phyloP scores from a whole-genome alignment of 495 filamentous ascomycete genomes.

The Tuber brumale region DNA sequence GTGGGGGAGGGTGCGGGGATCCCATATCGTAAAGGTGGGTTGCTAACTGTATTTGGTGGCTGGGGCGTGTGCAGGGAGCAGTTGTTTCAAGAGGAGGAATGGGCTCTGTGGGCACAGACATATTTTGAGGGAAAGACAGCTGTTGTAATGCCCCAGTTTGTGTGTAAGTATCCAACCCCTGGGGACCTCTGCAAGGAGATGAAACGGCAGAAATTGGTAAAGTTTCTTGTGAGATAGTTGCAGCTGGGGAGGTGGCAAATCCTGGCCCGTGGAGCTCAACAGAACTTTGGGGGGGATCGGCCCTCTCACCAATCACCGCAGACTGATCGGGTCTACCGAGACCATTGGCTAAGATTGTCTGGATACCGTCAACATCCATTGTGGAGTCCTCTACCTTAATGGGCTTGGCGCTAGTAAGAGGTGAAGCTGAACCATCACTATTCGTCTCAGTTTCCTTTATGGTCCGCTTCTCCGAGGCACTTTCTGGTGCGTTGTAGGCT shows the following conservation, averaged over 20 bases:
- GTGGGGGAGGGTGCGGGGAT: background rate
- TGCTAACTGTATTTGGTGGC: background rate
- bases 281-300: background rate
- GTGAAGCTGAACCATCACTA: background rate
- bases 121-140: background rate
- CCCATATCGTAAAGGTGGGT: background rate
- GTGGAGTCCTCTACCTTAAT: background rate
- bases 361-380: background rate
- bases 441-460: background rate
- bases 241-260: background rate
- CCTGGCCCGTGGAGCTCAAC: background rate
- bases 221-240: background rate
- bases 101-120: background rate
- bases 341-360: background rate
- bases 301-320: background rate
- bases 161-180: background rate
- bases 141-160: background rate
- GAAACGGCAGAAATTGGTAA: background rate
- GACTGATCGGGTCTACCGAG: background rate
- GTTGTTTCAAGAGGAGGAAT: background rate
- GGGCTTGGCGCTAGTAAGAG: background rate
- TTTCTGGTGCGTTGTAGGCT: constrained; percentile 9
- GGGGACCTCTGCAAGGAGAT: background rate
- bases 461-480: background rate
- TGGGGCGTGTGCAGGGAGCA: background rate